Evolutionary conservation across 2,329 filamentous ascomycete genomes (phyloP).

Genomic region (Tetracladium maxilliforme): DNA sequence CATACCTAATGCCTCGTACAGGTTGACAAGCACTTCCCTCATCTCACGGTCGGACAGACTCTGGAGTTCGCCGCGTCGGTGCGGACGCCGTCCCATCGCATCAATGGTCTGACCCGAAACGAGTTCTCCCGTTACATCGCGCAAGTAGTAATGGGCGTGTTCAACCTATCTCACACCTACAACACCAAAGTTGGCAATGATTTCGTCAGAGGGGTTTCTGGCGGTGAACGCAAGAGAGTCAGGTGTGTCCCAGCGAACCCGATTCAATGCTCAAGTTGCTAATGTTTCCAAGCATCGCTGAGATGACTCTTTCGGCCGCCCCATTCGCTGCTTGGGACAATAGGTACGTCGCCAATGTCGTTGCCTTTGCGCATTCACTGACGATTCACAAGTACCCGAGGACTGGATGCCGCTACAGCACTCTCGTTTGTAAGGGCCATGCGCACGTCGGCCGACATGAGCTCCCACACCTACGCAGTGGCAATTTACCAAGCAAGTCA

Average conservation of each 20-base stretch:
- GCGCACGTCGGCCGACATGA: slow-evolving; percentile 48
- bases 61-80: slow-evolving; percentile 58
- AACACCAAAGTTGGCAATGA: slow-evolving; percentile 66
- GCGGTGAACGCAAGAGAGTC: slow-evolving; percentile 65
- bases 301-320: slow-evolving; percentile 46
- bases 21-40: slow-evolving; percentile 60
- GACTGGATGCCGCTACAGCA: slow-evolving; percentile 59
- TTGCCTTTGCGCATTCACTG: no score
- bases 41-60: slow-evolving; percentile 63
- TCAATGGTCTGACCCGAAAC: slow-evolving; percentile 41
- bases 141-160: slow-evolving; percentile 55
- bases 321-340: slow-evolving; percentile 24
- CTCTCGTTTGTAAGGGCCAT: slow-evolving; percentile 57
- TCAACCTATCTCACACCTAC: slow-evolving; percentile 57
- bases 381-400: no score
- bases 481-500: slow-evolving; percentile 62
- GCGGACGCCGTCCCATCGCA: slow-evolving; percentile 44
- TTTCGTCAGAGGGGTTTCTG: slow-evolving; percentile 53
- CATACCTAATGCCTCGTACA: no score
- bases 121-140: slow-evolving; percentile 26
- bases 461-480: slow-evolving; percentile 44
- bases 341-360: no score
- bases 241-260: no score
- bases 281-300: no score
- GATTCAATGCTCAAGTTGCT: no score